Evolutionary conservation across 2,329 filamentous ascomycete genomes (phyloP), one percentile per base, ranked within the genome.

Genomic region (Apiospora aurea): DNA sequence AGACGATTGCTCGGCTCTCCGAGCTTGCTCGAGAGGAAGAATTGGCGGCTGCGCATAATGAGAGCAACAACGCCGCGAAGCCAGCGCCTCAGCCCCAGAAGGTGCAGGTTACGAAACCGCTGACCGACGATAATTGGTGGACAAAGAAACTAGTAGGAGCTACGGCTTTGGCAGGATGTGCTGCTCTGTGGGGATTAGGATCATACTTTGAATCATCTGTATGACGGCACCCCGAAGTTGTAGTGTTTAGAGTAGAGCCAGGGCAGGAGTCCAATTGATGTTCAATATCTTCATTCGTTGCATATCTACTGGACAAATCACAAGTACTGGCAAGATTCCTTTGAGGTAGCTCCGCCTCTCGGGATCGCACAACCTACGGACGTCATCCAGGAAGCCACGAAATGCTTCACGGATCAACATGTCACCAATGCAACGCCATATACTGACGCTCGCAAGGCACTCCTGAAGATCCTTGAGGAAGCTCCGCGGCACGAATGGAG

Each of bases 101-200:
- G 71, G 82, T 85, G 10, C 85, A 85, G 10, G 83, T 85, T 41
- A 86, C 90, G 16, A 92, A 89, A 76, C 89, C 92, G 44, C 81
- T 92, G 69, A 91, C 88, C 2, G 89, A 92, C 70, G 87, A 91
- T 46, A 88, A 89, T 71, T 93, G 91, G 89, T 92, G 89, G 87
- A 87, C 84, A 2, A 92, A 91, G 83, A 92, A 91, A 80, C 81
- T 88, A 1, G 81, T 89, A 43, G 90, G 91, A n/a, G 88, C 87
- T 4, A 87, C 88, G 26, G 88, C 89, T 10, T 81, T 93, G 70
- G 87, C 85, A n/a, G 90, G 89, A 0, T 92, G 90, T 76, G 87
- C 86, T 13, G 79, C 89, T 64, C 80, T 91, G 1, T 92, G 90
- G 90, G 85, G 83, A 6, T 73, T 90, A 26, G 87, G 88, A 5